Percentiles rank a stretch among this genome's conserved stretches.
Evolutionary conservation across 176 grass and related monocot genomes (phyloP).

Genomic region (Alloteropsis semialata): DNA sequence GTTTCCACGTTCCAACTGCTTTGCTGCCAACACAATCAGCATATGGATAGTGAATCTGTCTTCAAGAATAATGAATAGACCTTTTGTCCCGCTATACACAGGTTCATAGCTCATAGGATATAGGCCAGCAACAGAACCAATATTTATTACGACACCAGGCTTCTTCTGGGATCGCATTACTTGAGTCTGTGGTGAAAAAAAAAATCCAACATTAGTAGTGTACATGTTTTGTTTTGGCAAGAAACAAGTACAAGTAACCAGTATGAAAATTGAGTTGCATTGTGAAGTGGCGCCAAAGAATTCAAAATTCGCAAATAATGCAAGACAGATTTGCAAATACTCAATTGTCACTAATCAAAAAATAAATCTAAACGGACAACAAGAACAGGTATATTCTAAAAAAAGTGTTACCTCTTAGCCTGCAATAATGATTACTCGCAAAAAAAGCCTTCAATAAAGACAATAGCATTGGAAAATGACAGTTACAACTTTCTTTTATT

Average conservation of each 20-base stretch:
- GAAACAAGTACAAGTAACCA: not conserved
- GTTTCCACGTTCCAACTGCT: not conserved
- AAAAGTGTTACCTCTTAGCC: not conserved
- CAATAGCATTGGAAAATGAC: not conserved
- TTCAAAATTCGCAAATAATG: slow-evolving; percentile 3
- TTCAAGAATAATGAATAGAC: slow-evolving; percentile 13
- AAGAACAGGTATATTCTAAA: not conserved
- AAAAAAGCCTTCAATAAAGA: no score
- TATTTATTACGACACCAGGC: slow-evolving; percentile 79
- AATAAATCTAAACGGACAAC: not conserved
- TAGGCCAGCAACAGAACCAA: slow-evolving; percentile 67
- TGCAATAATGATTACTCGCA: slow-evolving; percentile 8
- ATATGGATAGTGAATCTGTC: not conserved
- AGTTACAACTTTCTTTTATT: not conserved
- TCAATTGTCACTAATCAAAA: not conserved
- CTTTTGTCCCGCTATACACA: slow-evolving; percentile 78
- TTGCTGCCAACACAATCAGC: not conserved
- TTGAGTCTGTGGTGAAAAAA: slow-evolving; percentile 51
- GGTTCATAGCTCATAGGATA: slow-evolving; percentile 62
- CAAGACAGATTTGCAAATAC: not conserved
- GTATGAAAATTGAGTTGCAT: not conserved
- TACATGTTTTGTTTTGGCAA: not conserved
- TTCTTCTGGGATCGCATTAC: slow-evolving; percentile 66
- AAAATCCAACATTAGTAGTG: slow-evolving; percentile 4
- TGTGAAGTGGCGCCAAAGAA: not conserved